Conservation (phyloP, 768 basidiomycete species). For the Pulveroboletus sp. region DNA sequence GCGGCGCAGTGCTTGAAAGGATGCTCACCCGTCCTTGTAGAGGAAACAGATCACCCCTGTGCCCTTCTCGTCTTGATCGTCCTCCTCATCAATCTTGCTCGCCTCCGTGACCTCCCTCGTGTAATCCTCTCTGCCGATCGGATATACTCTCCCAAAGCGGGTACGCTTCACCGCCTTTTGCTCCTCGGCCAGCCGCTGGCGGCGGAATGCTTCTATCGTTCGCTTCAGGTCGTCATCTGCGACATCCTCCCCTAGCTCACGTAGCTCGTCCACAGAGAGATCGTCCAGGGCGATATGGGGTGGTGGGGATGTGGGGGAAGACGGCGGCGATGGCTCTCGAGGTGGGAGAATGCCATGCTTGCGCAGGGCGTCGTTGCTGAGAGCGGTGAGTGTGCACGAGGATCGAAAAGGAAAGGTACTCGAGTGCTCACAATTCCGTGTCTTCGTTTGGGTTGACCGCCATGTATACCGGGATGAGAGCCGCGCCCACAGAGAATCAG, state of each 20-base stretch:
- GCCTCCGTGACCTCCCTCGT: slow-evolving; percentile 94
- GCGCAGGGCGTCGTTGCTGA: slow-evolving; percentile 90
- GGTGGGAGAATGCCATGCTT: slow-evolving; percentile 90
- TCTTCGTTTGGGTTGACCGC: slow-evolving; percentile 83
- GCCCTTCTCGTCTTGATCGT: slow-evolving; percentile 62
- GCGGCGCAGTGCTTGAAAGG: not conserved
- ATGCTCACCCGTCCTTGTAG: slow-evolving; percentile 87
- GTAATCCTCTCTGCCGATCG: slow-evolving; percentile 91
- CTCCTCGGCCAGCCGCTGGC: slow-evolving; percentile 62
- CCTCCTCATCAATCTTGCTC: slow-evolving; percentile 64
- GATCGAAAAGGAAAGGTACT: not conserved
- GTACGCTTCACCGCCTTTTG: slow-evolving; percentile 51
- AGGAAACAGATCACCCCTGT: slow-evolving; percentile 93
- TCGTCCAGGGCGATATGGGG: slow-evolving; percentile 65
- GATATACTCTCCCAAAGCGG: slow-evolving; percentile 80
- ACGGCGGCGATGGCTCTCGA: slow-evolving; percentile 64
- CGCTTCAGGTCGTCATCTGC: slow-evolving; percentile 74
- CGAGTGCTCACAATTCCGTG: slow-evolving; percentile 81
- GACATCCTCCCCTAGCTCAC: slow-evolving; percentile 67
- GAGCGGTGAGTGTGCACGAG: not conserved
- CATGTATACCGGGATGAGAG: slow-evolving; percentile 31
- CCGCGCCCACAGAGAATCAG: slow-evolving; percentile 9
- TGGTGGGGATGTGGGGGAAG: slow-evolving; percentile 72
- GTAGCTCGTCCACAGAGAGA: slow-evolving; percentile 57
- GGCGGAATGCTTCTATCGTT: slow-evolving; percentile 59